These are phyloP conservation scores for Ceriops tagal DNA, from an alignment of 345 rosid genomes.

Conservation along the genomic window DNA sequence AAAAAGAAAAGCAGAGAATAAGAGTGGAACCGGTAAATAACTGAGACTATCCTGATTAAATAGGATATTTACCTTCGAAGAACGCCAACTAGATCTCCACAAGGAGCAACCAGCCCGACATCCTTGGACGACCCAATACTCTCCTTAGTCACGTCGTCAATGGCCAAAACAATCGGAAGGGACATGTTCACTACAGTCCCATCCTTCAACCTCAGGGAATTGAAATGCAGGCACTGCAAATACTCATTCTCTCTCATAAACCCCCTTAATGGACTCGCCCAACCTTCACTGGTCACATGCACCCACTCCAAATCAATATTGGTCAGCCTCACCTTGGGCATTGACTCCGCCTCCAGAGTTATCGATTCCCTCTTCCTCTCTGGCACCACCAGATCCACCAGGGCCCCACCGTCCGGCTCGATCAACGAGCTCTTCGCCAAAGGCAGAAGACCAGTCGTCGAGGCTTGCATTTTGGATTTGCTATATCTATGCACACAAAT, in stretches of 20 bases:
- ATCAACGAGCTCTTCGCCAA: slow-evolving; percentile 56
- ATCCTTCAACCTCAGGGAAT: slow-evolving; percentile 54
- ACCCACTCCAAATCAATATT: slow-evolving; percentile 91
- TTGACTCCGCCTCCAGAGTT: slow-evolving; percentile 51
- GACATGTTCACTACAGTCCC: slow-evolving; percentile 81
- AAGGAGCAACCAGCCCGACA: slow-evolving; percentile 61
- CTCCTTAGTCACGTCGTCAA: slow-evolving; percentile 72
- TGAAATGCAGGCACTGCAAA: slow-evolving; percentile 86
- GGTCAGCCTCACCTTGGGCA: slow-evolving; percentile 64
- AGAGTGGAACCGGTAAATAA: too few species aligned
- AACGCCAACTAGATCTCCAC: slow-evolving; percentile 58
- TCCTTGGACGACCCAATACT: slow-evolving; percentile 49
- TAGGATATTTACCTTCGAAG: slow-evolving; percentile 53
- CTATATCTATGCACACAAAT: slow-evolving; percentile 8
- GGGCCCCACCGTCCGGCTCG: slow-evolving; percentile 84
- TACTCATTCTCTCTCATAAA: slow-evolving; percentile 95
- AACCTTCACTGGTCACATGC: slow-evolving; percentile 87
- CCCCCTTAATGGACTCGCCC: slow-evolving; percentile 94
- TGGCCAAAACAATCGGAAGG: slow-evolving; percentile 89
- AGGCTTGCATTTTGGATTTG: slow-evolving; percentile 26
- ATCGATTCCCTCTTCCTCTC: slow-evolving; percentile 49
- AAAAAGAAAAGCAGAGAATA: too few species aligned
- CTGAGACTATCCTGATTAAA: too few species aligned
- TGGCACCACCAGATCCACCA: slow-evolving; percentile 69
- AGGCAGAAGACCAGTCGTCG: slow-evolving; percentile 7